phyloP scores from a whole-genome alignment of 352 stramenopile genomes.

The Albugo laibachii region DNA sequence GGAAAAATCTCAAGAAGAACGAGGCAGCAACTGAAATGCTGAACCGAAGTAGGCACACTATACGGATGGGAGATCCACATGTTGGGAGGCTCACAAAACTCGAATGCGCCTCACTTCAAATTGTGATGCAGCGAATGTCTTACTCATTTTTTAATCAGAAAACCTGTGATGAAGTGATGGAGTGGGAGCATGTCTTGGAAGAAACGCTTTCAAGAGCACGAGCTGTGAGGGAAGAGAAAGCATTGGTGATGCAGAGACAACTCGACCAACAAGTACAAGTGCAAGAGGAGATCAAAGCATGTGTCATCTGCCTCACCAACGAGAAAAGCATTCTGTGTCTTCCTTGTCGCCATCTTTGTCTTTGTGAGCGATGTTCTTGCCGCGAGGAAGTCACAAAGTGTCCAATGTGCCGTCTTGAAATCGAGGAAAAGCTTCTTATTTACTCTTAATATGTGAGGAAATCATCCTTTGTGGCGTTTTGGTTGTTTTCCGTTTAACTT shows the following conservation, averaged over 20 bases:
- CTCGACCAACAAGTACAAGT: slow-evolving; percentile 56
- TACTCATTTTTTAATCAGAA: slow-evolving; percentile 8
- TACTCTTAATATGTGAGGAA: slow-evolving; percentile 26
- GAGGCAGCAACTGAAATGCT: not conserved
- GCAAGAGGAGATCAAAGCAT: slow-evolving; percentile 70
- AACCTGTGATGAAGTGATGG: slow-evolving; percentile 36
- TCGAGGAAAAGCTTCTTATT: slow-evolving; percentile 67
- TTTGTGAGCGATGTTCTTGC: slow-evolving; percentile 49
- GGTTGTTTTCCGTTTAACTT: too few relatives aligned
- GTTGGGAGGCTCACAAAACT: slow-evolving; percentile 8
- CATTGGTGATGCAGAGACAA: slow-evolving; percentile 48
- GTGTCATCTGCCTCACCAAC: slow-evolving; percentile 61
- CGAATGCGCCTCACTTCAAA: slow-evolving; percentile 15
- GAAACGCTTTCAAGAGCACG: slow-evolving; percentile 21
- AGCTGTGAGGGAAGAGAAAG: slow-evolving; percentile 46
- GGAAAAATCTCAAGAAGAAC: slow-evolving; percentile 16
- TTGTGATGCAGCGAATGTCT: slow-evolving; percentile 9
- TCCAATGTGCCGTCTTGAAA: slow-evolving; percentile 63
- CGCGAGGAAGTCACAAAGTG: slow-evolving; percentile 58
- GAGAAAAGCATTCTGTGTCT: slow-evolving; percentile 74
- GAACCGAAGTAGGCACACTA: too few relatives aligned
- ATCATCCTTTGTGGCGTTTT: too few relatives aligned
- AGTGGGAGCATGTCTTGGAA: slow-evolving; percentile 52
- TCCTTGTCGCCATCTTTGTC: slow-evolving; percentile 60
- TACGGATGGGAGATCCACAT: too few relatives aligned